Percentiles rank a stretch among this genome's conserved stretches.
Conservation (phyloP, 2,329 filamentous ascomycete genomes). For the Alternaria conjuncta region DNA sequence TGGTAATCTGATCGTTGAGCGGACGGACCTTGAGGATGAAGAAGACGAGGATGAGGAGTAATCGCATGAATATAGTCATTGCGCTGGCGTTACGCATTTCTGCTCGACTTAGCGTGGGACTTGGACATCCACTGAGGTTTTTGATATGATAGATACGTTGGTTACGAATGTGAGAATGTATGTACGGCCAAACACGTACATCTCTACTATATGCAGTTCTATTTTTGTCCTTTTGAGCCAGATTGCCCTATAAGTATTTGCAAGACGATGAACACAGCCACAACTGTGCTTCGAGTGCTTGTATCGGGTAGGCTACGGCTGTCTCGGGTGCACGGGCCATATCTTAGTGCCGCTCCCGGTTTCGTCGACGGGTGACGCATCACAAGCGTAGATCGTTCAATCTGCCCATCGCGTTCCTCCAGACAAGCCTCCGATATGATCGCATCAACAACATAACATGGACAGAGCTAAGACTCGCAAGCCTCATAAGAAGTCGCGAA, state of each 20-base stretch:
- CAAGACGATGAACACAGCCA: neutral
- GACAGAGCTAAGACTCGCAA: constrained; percentile 36
- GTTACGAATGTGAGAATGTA: neutral
- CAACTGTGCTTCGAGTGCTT: neutral
- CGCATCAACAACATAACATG: constrained; percentile 21
- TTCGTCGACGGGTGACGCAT: constrained; percentile 5
- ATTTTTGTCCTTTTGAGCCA: neutral
- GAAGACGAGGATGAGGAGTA: constrained; percentile 50
- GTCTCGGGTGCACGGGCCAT: constrained; percentile 4
- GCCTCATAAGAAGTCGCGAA: constrained; percentile 38
- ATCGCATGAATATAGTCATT: neutral
- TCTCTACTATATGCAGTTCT: neutral
- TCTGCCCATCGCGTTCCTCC: constrained; percentile 3
- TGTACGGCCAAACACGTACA: neutral
- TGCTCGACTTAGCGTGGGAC: constrained; percentile 7
- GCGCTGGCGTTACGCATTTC: neutral
- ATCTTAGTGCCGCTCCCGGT: neutral
- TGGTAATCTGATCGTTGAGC: constrained; percentile 89
- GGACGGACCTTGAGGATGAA: constrained; percentile 63
- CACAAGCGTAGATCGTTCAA: constrained; percentile 5
- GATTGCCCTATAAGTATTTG: neutral
- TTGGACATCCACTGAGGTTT: neutral
- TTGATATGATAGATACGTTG: neutral
- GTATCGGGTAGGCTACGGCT: neutral
- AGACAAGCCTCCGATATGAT: constrained; percentile 4